These are phyloP conservation scores for Albifimbria verrucaria DNA, from an alignment of 2,329 filamentous ascomycete species.

Conservation along the genomic window DNA sequence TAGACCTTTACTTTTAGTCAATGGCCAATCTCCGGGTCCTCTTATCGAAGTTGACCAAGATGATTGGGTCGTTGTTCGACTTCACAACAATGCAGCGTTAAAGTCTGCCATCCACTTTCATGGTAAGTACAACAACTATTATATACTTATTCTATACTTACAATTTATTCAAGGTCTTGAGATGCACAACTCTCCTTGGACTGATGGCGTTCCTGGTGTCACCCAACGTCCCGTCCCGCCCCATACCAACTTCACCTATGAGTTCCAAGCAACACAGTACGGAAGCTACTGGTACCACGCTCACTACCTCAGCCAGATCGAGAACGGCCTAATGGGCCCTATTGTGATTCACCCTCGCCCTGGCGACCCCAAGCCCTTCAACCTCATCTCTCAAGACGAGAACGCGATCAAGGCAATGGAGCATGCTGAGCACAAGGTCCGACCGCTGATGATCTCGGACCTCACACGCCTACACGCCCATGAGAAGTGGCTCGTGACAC, in stretches of 20 bases:
- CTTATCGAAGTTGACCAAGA: slow-evolving; percentile 50
- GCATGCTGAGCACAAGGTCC: slow-evolving; percentile 42
- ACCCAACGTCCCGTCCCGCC: slow-evolving; percentile 50
- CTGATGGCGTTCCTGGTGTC: slow-evolving; percentile 57
- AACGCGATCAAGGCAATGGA: slow-evolving; percentile 38
- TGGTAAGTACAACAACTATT: no score
- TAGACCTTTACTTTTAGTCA: slow-evolving; percentile 48
- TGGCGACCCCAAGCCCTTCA: slow-evolving; percentile 40
- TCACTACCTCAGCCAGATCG: slow-evolving; percentile 51
- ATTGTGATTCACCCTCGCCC: slow-evolving; percentile 44
- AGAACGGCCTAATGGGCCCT: slow-evolving; percentile 58
- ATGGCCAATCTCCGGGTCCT: slow-evolving; percentile 61
- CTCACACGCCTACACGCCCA: slow-evolving; percentile 52
- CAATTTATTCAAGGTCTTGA: slow-evolving; percentile 37
- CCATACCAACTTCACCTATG: slow-evolving; percentile 46
- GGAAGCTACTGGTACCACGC: slow-evolving; percentile 62
- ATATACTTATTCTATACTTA: slow-evolving; percentile 1
- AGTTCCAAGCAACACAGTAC: slow-evolving; percentile 52
- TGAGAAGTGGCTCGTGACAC: slow-evolving; percentile 40
- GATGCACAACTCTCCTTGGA: slow-evolving; percentile 53
- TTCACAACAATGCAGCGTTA: slow-evolving; percentile 43
- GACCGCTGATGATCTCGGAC: slow-evolving; percentile 53
- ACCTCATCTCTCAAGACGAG: slow-evolving; percentile 38
- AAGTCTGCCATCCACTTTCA: slow-evolving; percentile 50
- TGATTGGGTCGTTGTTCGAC: slow-evolving; percentile 41